A percentile compares a stretch with the other conserved stretches of the same genome.
Evolutionary conservation across 768 basidiomycete genomes (phyloP).

Genomic region (Lanmaoa pseudosensibilis): DNA sequence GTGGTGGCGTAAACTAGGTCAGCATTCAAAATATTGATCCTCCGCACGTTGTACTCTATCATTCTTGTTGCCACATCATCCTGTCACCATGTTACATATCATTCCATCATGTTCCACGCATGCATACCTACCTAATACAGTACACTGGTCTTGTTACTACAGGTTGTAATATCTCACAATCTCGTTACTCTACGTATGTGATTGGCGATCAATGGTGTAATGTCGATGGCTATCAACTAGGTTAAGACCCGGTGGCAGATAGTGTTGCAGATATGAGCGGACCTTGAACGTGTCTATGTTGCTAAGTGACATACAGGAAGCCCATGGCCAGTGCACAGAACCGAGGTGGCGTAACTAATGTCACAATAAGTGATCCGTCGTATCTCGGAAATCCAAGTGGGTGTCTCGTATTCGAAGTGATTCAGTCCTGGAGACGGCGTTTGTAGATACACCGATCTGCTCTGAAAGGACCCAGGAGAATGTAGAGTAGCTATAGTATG

Average conservation of each 20-base stretch:
- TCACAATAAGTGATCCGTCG: not conserved
- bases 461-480: not conserved
- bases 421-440: not conserved
- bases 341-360: not conserved
- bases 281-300: constrained; percentile 4
- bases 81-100: constrained; percentile 20
- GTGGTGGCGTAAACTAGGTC: constrained; percentile 34
- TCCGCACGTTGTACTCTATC: constrained; percentile 20
- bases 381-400: constrained; percentile 20
- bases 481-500: not conserved
- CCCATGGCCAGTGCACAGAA: not conserved
- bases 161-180: constrained; percentile 16
- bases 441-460: not conserved
- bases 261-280: not conserved
- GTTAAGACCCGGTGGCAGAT: not conserved
- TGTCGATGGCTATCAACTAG: not conserved
- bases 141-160: constrained; percentile 12
- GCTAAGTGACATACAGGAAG: not conserved
- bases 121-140: constrained; percentile 24
- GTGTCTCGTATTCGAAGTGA: not conserved
- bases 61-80: constrained; percentile 22
- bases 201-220: constrained; percentile 20
- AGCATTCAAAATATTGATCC: constrained; percentile 1
- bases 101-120: constrained; percentile 21
- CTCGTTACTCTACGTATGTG: constrained; percentile 8